Evolutionary conservation across 306 rosid genomes (phyloP), one percentile per base, ranked within the genome.

Genomic region (Lathyrus aphaca): DNA sequence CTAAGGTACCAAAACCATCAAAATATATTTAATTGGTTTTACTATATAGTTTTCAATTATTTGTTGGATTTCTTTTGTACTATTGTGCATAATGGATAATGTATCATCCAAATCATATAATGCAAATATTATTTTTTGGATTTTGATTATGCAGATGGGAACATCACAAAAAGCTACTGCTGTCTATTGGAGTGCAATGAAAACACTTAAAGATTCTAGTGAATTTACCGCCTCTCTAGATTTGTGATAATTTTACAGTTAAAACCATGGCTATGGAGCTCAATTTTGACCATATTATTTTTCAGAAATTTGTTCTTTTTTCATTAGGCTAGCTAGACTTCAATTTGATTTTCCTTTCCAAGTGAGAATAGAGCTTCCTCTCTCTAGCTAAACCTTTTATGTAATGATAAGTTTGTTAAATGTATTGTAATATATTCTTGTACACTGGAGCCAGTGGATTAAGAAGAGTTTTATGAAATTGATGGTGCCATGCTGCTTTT

Each of bases 171-270:
- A 84, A 16, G 89, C 97, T 6, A 74, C 82, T 71, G 88, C 85
- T 4, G 75, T 91, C 30, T 56, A 65, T 73, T 94, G 95, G 91
- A 89, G 94, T 19, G 95, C 95, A 5, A 85, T 82, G 68, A 94
- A 73, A 83, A 72, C 72, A 39, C 85, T 94, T 13, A 80, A 85
- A 82, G 97, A 91, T 79, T 49, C 83, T 27, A 58, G 83, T 37
- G 89, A 80, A 37, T 77, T 88, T 74, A 56, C 69, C 37, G 66
- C 79, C 14, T 61, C 86, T n/a, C 27, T 68, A 5, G 75, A 82
- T 72, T 58, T 76, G 42, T 83, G 80, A 84, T 62, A 32, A 50
- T 59, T 60, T 29, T 35, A 71, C 55, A 59, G 16, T 49, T 42
- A 18, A 29, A 38, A 50, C 5, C 54, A 63, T 64, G 64, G 40